phyloP scores from a whole-genome alignment of 352 stramenopile genomes.

The Achlya hypogyna region DNA sequence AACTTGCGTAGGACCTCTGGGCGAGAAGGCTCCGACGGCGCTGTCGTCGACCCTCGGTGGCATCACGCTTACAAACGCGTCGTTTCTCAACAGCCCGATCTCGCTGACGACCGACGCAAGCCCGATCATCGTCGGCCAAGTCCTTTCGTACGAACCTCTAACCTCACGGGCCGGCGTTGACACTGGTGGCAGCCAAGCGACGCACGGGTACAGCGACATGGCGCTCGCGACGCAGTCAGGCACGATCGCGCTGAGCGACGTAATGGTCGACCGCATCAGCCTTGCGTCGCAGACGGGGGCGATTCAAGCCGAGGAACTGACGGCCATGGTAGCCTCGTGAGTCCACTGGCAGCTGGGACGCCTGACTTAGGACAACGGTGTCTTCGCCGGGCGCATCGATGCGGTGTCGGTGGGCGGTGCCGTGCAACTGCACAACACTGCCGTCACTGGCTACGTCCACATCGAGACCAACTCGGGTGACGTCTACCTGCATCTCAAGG shows the following conservation, averaged over 20 bases:
- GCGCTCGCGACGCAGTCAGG: constrained; percentile 37
- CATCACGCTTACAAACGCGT: constrained; percentile 34
- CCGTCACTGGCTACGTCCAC: constrained; percentile 42
- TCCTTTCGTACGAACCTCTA: constrained; percentile 30
- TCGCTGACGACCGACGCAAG: constrained; percentile 39
- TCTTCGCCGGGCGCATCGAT: constrained; percentile 63
- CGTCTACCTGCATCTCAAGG: constrained; percentile 43
- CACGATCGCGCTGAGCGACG: constrained; percentile 29
- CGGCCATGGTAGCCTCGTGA: constrained; percentile 26
- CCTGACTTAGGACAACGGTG: constrained; percentile 33
- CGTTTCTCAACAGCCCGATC: constrained; percentile 46
- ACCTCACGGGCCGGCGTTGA: background rate
- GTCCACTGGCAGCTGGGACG: background rate
- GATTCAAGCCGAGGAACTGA: constrained; percentile 30
- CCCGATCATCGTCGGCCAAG: constrained; percentile 29
- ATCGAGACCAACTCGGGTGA: constrained; percentile 57
- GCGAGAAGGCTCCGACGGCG: constrained; percentile 22
- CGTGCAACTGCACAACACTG: constrained; percentile 41
- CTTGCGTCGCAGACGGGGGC: constrained; percentile 37
- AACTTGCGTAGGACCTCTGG: constrained; percentile 16
- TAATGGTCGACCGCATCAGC: constrained; percentile 53
- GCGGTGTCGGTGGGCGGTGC: constrained; percentile 48
- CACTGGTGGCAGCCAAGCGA: constrained; percentile 28
- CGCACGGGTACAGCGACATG: constrained; percentile 42
- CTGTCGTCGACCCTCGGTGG: constrained; percentile 41